Percentiles rank a stretch among this genome's conserved stretches.
Evolutionary conservation across 2,329 filamentous ascomycete genomes (phyloP).

Genomic region (Leptographium galeiforme): DNA sequence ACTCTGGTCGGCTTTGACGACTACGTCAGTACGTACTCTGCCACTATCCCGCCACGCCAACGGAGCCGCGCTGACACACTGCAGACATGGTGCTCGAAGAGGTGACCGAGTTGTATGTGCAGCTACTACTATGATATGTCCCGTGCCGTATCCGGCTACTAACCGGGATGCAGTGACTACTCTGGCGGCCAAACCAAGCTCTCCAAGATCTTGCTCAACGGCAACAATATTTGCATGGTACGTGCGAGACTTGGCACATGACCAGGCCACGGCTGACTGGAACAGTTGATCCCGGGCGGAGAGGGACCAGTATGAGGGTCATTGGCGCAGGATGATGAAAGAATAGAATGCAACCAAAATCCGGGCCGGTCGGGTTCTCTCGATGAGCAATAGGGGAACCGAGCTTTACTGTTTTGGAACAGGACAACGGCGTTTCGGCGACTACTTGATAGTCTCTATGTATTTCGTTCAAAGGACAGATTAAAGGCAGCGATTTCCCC

Average conservation of each 20-base stretch:
- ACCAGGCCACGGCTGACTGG: not conserved
- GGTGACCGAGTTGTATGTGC: conserved; percentile 80
- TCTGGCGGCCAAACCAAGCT: conserved; percentile 77
- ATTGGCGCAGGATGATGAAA: not conserved
- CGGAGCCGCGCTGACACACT: conserved; percentile 13
- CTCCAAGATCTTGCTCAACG: conserved; percentile 88
- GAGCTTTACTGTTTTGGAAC: too few relatives aligned
- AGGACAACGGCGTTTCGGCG: too few relatives aligned
- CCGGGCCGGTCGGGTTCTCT: too few relatives aligned
- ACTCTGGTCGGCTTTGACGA: conserved; percentile 94
- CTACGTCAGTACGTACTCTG: conserved; percentile 81
- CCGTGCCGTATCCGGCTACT: not conserved
- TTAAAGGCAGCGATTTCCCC: too few relatives aligned
- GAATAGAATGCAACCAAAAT: too few relatives aligned
- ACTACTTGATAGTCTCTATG: too few relatives aligned
- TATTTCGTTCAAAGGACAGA: too few relatives aligned
- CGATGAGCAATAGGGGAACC: too few relatives aligned
- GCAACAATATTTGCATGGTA: conserved; percentile 99
- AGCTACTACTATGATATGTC: not conserved
- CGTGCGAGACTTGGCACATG: conserved; percentile 12
- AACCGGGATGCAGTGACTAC: conserved; percentile 57
- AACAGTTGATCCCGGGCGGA: conserved; percentile 61
- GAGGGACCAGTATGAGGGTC: conserved; percentile 44
- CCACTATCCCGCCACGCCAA: not conserved
- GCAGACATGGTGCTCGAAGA: conserved; percentile 96